These are phyloP conservation scores for Stropharia rugosoannulata DNA, from an alignment of 768 basidiomycete genomes.

Conservation along the genomic window DNA sequence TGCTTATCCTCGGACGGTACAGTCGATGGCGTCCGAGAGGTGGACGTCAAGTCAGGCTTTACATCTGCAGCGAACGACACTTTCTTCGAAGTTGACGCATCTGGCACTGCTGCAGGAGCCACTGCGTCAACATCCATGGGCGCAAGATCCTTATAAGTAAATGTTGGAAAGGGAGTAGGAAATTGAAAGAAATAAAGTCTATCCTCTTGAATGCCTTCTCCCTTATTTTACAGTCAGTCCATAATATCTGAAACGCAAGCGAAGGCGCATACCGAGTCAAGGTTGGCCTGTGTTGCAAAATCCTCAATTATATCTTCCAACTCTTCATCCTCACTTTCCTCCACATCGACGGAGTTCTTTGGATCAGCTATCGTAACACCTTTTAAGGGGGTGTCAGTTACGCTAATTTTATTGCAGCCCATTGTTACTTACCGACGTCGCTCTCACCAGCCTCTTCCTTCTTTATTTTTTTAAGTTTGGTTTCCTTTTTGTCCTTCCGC, in stretches of 20 bases:
- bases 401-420: background rate
- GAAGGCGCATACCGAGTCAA: constrained; percentile 36
- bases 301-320: constrained; percentile 76
- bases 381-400: background rate
- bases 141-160: constrained; percentile 39
- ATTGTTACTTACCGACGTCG: constrained; percentile 23
- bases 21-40: constrained; percentile 23
- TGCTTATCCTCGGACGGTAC: constrained; percentile 27
- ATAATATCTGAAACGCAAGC: background rate
- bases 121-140: constrained; percentile 34
- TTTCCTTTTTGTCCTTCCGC: constrained; percentile 40
- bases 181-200: constrained; percentile 81
- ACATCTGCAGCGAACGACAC: constrained; percentile 68
- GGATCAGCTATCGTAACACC: background rate
- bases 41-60: constrained; percentile 35
- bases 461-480: constrained; percentile 35
- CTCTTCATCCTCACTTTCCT: constrained; percentile 63
- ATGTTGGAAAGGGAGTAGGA: constrained; percentile 72
- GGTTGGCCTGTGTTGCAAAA: constrained; percentile 46
- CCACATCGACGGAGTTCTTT: constrained; percentile 13
- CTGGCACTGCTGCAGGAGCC: constrained; percentile 12
- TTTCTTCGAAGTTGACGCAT: constrained; percentile 36
- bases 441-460: constrained; percentile 38
- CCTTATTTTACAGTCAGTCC: constrained; percentile 31
- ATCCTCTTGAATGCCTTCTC: constrained; percentile 53